Evolutionary conservation across 148 eudicot genomes (phyloP), one percentile per base, ranked within the genome.

Genomic region (Amaranthus cruentus): DNA sequence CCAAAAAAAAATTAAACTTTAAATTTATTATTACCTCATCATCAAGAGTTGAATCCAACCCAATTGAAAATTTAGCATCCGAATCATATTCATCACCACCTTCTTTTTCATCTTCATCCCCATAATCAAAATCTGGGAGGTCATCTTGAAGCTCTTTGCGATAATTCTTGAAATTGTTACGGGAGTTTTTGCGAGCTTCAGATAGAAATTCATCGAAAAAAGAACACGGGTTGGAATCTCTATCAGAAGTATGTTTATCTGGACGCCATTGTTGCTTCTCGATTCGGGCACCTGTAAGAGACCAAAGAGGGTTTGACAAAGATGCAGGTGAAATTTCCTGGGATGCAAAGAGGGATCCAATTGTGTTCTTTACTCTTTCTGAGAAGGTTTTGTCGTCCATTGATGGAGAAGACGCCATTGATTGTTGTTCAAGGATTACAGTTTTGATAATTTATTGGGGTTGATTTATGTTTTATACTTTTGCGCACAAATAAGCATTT

Each of bases 41-140:
- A 55, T 81, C 83, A 77, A 81, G 80, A 11, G 83, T 81, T 21
- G 80, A 69, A 73, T 81, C 83, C 83, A 81, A 68, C 0, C 83
- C 83, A 81, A 81, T 81, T 55, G 83, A 76, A 63, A 55, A 55
- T 47, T 69, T 61, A 53, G 77, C 72, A 76, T 81, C 83, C 80
- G 74, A 81, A 64, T 81, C 80, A 81, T 50, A 13, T 14, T 66
- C 44, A 66, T 13, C 83, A 56, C 12, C 18, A 11, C 50, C 68
- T 51, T 15, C 75, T 2, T 4, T 64, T 21, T 18, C 75, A 4
- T 5, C 77, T 6, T 73, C 69, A 53, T 46, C 79, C 4, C 8
- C 75, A 38, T 42, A 67, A 15, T 52, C 72, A 7, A 67, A 53
- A 60, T 43, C 75, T 1, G 28, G 47, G 2, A 54, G 8, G 9